Percentiles rank a stretch among this genome's conserved stretches.
Conservation (phyloP, 345 rosid genomes). For the Pistacia vera region DNA sequence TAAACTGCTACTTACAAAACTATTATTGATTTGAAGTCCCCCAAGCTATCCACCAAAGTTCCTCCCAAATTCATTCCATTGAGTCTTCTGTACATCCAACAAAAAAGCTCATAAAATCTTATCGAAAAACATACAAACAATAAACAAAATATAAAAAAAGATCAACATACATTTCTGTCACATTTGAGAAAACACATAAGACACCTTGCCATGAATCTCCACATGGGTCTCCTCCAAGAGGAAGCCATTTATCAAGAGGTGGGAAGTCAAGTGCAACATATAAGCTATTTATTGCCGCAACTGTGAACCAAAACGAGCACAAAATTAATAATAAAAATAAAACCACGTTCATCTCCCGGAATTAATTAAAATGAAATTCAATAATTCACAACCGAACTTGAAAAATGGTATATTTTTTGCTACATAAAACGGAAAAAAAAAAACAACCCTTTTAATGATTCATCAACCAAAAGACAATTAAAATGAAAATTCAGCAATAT, state of each 20-base stretch:
- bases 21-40: constrained; percentile 60
- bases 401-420: background rate
- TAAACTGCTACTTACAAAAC: constrained; percentile 58
- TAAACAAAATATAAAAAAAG: constrained; percentile 11
- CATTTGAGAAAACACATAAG: constrained; percentile 70
- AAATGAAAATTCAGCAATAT: background rate
- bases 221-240: constrained; percentile 96
- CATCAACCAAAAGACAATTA: background rate
- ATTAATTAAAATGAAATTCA: background rate
- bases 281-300: constrained; percentile 71
- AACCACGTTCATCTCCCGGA: background rate
- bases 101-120: constrained; percentile 15
- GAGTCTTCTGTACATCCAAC: constrained; percentile 59
- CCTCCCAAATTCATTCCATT: constrained; percentile 68
- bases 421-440: background rate
- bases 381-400: background rate
- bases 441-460: background rate
- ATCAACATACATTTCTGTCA: constrained; percentile 69
- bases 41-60: constrained; percentile 47
- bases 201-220: constrained; percentile 88
- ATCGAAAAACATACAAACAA: background rate
- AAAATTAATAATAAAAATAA: background rate
- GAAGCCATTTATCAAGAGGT: constrained; percentile 62
- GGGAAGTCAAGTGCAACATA: constrained; percentile 64
- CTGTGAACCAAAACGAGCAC: constrained; percentile 32